Base-by-base conservation (phyloP, 2,329 filamentous ascomycete genomes). In the Colletotrichum costaricense region DNA sequence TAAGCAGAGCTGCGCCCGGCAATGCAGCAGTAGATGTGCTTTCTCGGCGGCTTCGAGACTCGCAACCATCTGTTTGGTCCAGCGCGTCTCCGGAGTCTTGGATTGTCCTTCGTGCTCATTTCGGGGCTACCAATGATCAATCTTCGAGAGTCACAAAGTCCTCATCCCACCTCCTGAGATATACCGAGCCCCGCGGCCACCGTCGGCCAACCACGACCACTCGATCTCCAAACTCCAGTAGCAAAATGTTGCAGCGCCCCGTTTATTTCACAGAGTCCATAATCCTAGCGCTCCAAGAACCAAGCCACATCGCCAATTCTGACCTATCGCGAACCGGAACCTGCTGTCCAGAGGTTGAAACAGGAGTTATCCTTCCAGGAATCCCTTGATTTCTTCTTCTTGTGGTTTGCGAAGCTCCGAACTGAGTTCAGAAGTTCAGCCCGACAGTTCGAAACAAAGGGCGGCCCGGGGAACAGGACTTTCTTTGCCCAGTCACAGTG, bases 391-490 rank as follows among this genome's bases (percentile, higher is more conserved):
- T 72, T 33, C 33, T 59, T 69, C 38, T 35, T 54, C 42, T 49
- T n/a, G 16, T 49, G 6, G 16, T 52, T 35, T 30, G 58, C 38
- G 12, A 11, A 22, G 52, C 19, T 42, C 33, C 26, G 12, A 56
- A 63, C 65, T n/a, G 58, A 56, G 26, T 72, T 58, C 35, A 63
- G 58, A 52, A 56, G 33, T 72, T 58, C 49, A 63, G 58, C 52
- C 35, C 54, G 57, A 60, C 56, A 22, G 69, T 72, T 72, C 63
- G 58, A 69, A 69, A 59, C 57, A 72, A 22, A 35, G 46, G 58
- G 49, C 49, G 65, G 49, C 16, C 26, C 63, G 12, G 11, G 42
- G 22, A 14, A 55, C 46, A 63, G 9, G 30, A 28, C 11, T 35
- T 67, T 6, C 49, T 57, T 24, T n/a, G 56, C 54, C 30, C 35